Evolutionary conservation across 2,329 filamentous ascomycete species (phyloP), one percentile per base, ranked within the genome.

Genomic region (Apiospora sp.): DNA sequence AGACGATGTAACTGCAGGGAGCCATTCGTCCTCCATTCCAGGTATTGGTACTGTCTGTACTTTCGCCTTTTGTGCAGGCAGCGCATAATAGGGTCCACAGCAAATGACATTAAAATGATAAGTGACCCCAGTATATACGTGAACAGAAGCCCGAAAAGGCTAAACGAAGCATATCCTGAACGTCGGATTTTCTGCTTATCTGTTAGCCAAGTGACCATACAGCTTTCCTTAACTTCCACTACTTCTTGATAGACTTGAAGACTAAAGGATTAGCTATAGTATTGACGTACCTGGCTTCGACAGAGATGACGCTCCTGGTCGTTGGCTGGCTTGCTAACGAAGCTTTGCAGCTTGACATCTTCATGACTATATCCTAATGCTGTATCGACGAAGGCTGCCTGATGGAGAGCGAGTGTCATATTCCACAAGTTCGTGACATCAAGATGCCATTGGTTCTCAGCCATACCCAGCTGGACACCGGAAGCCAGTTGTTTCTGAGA

Each of bases 341-440:
- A 27, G 14, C 16, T 7, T 13, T 71, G 13, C 14, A 48, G 27
- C 7, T 27, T n/a, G 3, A 41, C 22, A 51, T 49, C 19, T 24
- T 27, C 7, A 27, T 12, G 7, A 6, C 1, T 27, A 37, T 7
- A 10, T 13, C 70, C 70, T 6, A 67, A 30, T 4, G 27, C 70
- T 3, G 44, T 51, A 34, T 71, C 16, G 43, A 71, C 37, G 14
- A 34, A 64, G 27, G 10, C 19, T 1, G 51, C 43, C 43, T 71
- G 70, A 13, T 30, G 12, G 27, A 46, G 14, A 37, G 70, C 70
- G 5, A 48, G 43, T 7, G 30, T 24, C 12, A 22, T 51, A 41
- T 58, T 61, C 41, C 43, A 67, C 70, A 58, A 71, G 14, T 71
- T 64, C 2, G 7, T 30, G n/a, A 71, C 70, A 51, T 67, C 70